Percentiles rank a stretch among this genome's conserved stretches.
Evolutionary conservation across 2,329 filamentous ascomycete species (phyloP).

Genomic region (Neospermospora avenae): DNA sequence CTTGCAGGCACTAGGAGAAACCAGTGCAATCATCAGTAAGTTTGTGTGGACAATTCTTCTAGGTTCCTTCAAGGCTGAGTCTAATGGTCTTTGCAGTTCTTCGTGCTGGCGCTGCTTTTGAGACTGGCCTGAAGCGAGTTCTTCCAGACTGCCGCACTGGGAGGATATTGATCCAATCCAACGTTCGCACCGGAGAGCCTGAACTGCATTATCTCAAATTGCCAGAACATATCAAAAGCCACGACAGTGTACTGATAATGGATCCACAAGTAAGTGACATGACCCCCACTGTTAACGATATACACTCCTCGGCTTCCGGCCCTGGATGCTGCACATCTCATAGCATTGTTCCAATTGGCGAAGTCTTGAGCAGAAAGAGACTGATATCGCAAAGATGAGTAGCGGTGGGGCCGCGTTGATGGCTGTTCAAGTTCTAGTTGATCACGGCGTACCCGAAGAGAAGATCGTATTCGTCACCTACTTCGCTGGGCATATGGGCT

Average conservation of each 20-base stretch:
- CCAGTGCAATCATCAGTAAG: slow-evolving; percentile 72
- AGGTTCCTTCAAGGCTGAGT: background rate
- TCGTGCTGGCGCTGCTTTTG: slow-evolving; percentile 83
- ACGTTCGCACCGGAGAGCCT: slow-evolving; percentile 79
- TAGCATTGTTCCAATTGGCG: too few relatives aligned
- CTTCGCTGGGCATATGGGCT: slow-evolving; percentile 76
- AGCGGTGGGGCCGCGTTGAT: slow-evolving; percentile 83
- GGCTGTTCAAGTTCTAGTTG: slow-evolving; percentile 92
- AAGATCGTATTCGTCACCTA: slow-evolving; percentile 92
- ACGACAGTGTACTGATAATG: slow-evolving; percentile 80
- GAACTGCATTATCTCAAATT: slow-evolving; percentile 88
- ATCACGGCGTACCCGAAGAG: slow-evolving; percentile 83
- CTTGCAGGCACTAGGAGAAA: slow-evolving; percentile 65
- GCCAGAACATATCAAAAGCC: slow-evolving; percentile 66
- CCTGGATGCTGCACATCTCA: background rate
- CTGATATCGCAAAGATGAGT: slow-evolving; percentile 59
- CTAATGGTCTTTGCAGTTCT: slow-evolving; percentile 48
- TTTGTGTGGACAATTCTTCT: too few relatives aligned
- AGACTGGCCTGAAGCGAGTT: slow-evolving; percentile 82
- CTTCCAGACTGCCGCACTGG: slow-evolving; percentile 92
- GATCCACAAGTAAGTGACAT: slow-evolving; percentile 64
- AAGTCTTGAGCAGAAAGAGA: background rate
- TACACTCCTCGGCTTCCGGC: too few relatives aligned
- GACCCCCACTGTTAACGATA: background rate
- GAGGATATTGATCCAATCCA: slow-evolving; percentile 86